These are phyloP conservation scores for Epichloe amarillans DNA, from an alignment of 2,329 filamentous ascomycete genomes.

Conservation along the genomic window DNA sequence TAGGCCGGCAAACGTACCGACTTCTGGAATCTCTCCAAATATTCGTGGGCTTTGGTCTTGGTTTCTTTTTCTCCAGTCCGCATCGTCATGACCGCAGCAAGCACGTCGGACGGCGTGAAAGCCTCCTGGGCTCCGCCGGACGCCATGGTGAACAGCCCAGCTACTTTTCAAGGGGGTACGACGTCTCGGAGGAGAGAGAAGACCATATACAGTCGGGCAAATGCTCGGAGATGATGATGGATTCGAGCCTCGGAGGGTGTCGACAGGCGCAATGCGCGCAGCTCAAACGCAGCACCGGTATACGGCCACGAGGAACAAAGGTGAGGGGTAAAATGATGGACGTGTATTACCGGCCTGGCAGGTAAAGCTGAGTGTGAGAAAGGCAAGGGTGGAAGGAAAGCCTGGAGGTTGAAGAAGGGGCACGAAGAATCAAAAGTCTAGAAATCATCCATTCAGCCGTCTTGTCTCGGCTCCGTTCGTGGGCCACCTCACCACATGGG, in stretches of 20 bases:
- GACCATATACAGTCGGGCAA: neutral
- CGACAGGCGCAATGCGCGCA: neutral
- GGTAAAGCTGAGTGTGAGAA: neutral
- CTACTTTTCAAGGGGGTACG: neutral
- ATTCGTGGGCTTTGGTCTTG: constrained; percentile 85
- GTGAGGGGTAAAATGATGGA: neutral
- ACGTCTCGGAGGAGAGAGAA: neutral
- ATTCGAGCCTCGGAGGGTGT: neutral
- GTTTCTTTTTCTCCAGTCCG: constrained; percentile 67
- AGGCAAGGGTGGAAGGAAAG: neutral
- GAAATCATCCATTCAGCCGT: constrained; percentile 1
- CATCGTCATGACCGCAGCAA: constrained; percentile 86
- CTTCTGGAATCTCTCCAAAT: constrained; percentile 92
- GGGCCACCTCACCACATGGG: neutral
- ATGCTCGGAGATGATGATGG: neutral
- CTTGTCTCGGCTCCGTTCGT: constrained; percentile 6
- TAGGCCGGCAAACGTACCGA: constrained; percentile 45
- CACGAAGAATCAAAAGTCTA: constrained; percentile 11
- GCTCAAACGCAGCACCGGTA: neutral
- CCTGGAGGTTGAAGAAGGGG: neutral
- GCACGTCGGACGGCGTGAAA: constrained; percentile 62
- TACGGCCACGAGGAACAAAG: neutral
- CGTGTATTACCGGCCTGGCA: neutral
- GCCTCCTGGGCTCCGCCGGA: constrained; percentile 50
- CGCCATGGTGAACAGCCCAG: constrained; percentile 41